Evolutionary conservation across 2,329 filamentous ascomycete genomes (phyloP), one percentile per base, ranked within the genome.

Genomic region (Ophiocordyceps australis): DNA sequence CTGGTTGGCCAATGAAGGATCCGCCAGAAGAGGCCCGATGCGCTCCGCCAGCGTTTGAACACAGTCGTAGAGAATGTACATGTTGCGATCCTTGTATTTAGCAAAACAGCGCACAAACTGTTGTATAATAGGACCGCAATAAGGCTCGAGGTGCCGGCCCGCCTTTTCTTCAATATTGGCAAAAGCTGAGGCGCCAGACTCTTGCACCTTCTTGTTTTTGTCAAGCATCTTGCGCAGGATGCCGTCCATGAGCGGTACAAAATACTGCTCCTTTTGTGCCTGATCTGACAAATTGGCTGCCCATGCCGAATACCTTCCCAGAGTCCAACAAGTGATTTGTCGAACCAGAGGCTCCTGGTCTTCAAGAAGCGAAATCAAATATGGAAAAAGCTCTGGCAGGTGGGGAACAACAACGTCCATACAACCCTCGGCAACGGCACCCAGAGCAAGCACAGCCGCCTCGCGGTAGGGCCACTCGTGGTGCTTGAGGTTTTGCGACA

Each of bases 61-160:
- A 49, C 89, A 95, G 54, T 98, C 89, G 55, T 98, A 98, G 18
- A 98, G 68, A 28, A 95, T 91, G 56, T 91, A 94, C 72, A 95
- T 94, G 56, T 98, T 98, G 42, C 82, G 76, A 51, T 95, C 86
- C 62, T 98, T 95, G 68, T 95, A 98, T 52, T 79, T 83, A 27
- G 62, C 67, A 52, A 98, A 98, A 50, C 89, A 98, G 32, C 67
- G 63, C 27, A 94, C 83, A 42, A 86, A 95, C 46, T 95, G 89
- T 33, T 74, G 75, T 27, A 95, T 70, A 40, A 98, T 95, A 15
- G 85, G 80, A 16, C 75, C 66, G 40, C 81, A 85, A 53, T 94
- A 98, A 0, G 81, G 81, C 35, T 75, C 72, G 22, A 98, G 56
- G 32, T 74, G 65, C 34, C 71, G 71, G 30, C 81, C 81, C 1